Percentiles rank a stretch among this genome's conserved stretches.
phyloP scores from a whole-genome alignment of 805 yeast genomes.

The Vanderwaltozyma verrucispora region DNA sequence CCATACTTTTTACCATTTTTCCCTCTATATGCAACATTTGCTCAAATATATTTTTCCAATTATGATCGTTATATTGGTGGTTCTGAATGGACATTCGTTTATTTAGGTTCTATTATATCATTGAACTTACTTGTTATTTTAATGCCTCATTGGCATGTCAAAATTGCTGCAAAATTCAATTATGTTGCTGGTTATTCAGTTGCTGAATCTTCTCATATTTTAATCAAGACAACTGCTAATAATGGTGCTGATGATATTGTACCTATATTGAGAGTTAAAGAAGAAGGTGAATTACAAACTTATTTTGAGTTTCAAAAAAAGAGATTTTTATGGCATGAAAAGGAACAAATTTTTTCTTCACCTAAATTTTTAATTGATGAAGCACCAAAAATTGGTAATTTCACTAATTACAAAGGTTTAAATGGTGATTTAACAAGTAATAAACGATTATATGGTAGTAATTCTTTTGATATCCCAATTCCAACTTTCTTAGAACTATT shows the following conservation, averaged over 20 bases:
- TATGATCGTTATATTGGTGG: conserved; percentile 82
- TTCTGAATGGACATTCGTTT: conserved; percentile 93
- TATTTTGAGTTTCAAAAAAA: conserved; percentile 87
- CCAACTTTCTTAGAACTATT: conserved; percentile 87
- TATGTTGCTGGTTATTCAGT: conserved; percentile 44
- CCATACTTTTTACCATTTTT: conserved; percentile 82
- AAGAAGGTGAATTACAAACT: conserved; percentile 49
- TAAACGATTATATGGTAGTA: conserved; percentile 64
- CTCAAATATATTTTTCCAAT: conserved; percentile 49
- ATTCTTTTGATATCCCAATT: conserved; percentile 88
- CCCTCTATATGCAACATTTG: conserved; percentile 64
- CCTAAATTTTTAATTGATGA: conserved; percentile 63
- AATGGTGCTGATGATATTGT: conserved; percentile 80
- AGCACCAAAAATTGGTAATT: conserved; percentile 42
- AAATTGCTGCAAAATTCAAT: conserved; percentile 59
- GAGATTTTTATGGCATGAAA: conserved; percentile 61
- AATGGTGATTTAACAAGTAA: conserved; percentile 40
- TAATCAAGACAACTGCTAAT: conserved; percentile 74
- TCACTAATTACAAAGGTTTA: conserved; percentile 49
- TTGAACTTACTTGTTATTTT: conserved; percentile 69
- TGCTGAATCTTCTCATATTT: conserved; percentile 57
- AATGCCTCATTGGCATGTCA: conserved; percentile 90
- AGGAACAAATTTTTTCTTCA: conserved; percentile 53
- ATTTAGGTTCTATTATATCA: conserved; percentile 61
- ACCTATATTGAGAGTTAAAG: conserved; percentile 42